Percentiles rank a stretch among this genome's conserved stretches.
Conservation (phyloP, 768 basidiomycete genomes). For the Steccherinum ochraceum region DNA sequence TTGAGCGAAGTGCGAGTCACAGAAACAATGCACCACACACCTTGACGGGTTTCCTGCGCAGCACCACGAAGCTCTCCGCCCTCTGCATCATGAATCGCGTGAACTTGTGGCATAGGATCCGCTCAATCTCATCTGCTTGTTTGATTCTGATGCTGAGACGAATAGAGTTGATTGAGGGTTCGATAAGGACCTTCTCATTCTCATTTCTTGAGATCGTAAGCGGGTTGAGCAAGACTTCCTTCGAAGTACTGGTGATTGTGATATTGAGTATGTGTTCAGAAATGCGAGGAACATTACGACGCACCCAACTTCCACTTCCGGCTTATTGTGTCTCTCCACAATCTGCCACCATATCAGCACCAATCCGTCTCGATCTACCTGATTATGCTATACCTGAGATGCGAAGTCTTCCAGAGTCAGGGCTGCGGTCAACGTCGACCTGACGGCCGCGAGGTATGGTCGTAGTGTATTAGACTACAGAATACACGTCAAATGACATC, state of each 20-base stretch:
- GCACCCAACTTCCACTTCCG: slow-evolving; percentile 87
- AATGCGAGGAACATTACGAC: slow-evolving; percentile 1
- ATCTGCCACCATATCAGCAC: slow-evolving; percentile 45
- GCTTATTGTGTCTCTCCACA: slow-evolving; percentile 96
- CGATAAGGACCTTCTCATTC: slow-evolving; percentile 94
- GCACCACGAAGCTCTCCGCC: slow-evolving; percentile 94
- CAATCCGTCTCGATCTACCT: slow-evolving; percentile 6
- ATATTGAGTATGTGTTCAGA: slow-evolving; percentile 1
- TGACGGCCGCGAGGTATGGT: slow-evolving; percentile 93
- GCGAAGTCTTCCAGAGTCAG: slow-evolving; percentile 97
- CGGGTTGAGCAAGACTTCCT: slow-evolving; percentile 91
- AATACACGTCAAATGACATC: not conserved
- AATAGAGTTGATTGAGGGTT: slow-evolving; percentile 95
- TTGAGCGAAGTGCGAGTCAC: not conserved
- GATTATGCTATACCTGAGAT: slow-evolving; percentile 63
- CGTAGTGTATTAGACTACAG: slow-evolving; percentile 87
- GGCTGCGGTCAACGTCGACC: slow-evolving; percentile 95
- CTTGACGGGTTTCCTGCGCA: slow-evolving; percentile 88
- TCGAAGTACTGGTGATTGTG: slow-evolving; percentile 58
- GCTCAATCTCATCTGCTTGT: slow-evolving; percentile 98
- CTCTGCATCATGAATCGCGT: slow-evolving; percentile 99
- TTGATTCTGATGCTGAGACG: slow-evolving; percentile 97
- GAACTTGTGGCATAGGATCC: slow-evolving; percentile 96
- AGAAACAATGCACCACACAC: slow-evolving; percentile 38
- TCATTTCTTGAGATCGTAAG: slow-evolving; percentile 95